phyloP scores from a whole-genome alignment of 192 early-diverging fungal genomes.

The Coemansia sp. region DNA sequence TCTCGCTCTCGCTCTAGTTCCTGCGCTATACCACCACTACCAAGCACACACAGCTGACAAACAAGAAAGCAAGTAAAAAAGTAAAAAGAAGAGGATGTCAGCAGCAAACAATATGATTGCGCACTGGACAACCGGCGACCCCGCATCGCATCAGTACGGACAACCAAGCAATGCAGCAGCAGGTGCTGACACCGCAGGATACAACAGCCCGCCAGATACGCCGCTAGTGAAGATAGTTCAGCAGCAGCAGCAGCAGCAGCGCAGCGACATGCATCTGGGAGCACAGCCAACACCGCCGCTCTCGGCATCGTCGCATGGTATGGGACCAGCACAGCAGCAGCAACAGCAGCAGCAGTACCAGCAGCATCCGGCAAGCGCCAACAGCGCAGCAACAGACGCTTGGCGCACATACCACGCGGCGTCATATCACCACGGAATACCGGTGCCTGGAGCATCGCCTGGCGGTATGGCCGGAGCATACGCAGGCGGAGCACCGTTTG shows the following conservation, averaged over 20 bases:
- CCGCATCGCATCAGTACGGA: constrained; percentile 16
- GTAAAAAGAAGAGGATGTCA: neutral
- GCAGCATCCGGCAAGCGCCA: neutral
- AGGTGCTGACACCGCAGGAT: constrained; percentile 17
- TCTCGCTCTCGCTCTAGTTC: neutral
- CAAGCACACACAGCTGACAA: constrained; percentile 9
- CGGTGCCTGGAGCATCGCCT: constrained; percentile 11
- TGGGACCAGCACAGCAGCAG: constrained; percentile 16
- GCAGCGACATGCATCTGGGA: constrained; percentile 10
- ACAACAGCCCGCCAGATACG: constrained; percentile 48
- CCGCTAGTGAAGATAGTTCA: constrained; percentile 51
- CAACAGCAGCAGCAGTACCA: constrained; percentile 17
- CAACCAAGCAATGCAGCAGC: constrained; percentile 15
- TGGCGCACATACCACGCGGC: constrained; percentile 10
- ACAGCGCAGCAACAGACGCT: neutral
- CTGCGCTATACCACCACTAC: neutral
- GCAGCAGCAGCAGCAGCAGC: constrained; percentile 28
- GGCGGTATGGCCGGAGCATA: constrained; percentile 17
- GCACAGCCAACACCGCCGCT: constrained; percentile 50
- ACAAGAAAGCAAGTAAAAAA: neutral
- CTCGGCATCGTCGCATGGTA: constrained; percentile 38
- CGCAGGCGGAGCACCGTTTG: constrained; percentile 25
- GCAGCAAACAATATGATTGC: constrained; percentile 22
- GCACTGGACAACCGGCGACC: constrained; percentile 15
- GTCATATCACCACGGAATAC: constrained; percentile 26